phyloP scores from a whole-genome alignment of 2,329 filamentous ascomycete species.

The Kalmusia sp. region DNA sequence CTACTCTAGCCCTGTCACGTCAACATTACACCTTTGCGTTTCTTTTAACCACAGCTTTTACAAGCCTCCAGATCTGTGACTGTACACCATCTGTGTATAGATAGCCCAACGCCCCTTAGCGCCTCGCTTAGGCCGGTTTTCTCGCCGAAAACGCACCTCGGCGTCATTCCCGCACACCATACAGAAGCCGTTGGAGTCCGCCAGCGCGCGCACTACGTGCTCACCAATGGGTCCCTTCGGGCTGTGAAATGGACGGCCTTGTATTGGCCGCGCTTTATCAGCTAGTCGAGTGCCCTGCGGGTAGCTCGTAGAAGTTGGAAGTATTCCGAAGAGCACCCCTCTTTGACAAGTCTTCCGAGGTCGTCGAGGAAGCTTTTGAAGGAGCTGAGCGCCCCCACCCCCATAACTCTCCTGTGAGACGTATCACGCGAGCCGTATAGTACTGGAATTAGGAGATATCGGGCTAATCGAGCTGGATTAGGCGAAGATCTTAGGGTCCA shows the following conservation, averaged over 20 bases:
- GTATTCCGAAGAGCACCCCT: constrained; percentile 29
- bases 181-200: constrained; percentile 14
- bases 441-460: neutral
- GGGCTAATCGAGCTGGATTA: too few species aligned
- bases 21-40: too few species aligned
- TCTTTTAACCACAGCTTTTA: too few species aligned
- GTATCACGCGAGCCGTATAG: neutral
- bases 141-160: constrained; percentile 1
- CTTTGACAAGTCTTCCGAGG: constrained; percentile 6
- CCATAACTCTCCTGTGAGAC: constrained; percentile 24
- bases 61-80: too few species aligned
- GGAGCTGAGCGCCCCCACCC: constrained; percentile 19
- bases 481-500: too few species aligned
- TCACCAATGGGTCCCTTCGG: constrained; percentile 26
- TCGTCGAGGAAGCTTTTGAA: constrained; percentile 21
- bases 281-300: constrained; percentile 16
- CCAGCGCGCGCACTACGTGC: constrained; percentile 16
- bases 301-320: constrained; percentile 15
- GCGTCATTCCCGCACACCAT: constrained; percentile 6
- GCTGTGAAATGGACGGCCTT: constrained; percentile 20
- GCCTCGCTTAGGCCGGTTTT: constrained; percentile 6
- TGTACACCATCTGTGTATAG: too few species aligned
- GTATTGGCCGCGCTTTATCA: constrained; percentile 33
- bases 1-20: too few species aligned
- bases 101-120: too few species aligned